Base-by-base conservation (phyloP, 176 grass and related monocot genomes). In the Musa beccarii region DNA sequence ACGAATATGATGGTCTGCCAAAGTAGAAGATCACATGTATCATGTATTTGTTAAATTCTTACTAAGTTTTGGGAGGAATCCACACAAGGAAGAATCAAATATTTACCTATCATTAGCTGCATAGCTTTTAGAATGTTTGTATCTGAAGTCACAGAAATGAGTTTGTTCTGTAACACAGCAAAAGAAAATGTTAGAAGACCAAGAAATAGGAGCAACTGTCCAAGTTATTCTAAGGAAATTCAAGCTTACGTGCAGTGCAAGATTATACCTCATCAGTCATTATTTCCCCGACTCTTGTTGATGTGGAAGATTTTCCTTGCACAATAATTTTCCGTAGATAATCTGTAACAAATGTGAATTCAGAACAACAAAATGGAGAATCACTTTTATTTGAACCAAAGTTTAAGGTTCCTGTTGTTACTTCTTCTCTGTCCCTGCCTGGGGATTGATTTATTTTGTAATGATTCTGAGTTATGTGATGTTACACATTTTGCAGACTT, bases 211-310 rank as follows among this genome's bases (percentile, higher is more conserved):
- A 63, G 10, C 1, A 11, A 61, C 10, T 11, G 53, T 12, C 22
- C 0, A 9, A 10, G 6, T 54, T 15, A 9, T 26, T 28, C 23
- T 3, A 25, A 54, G 16, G 53, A 24, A 55, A 16, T 8, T 13
- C 19, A 54, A 25, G 23, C 25, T 73, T 53, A 19, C 3, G 10
- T 11, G 21, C 64, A 20, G 28, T 21, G 55, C 52, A 53, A 70
- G 13, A 34, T 15, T 83, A 85, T 78, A 94, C 90, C 88, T 98
- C 86, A 54, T 98, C 76, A 14, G 95, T 98, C 95, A 98, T 98
- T 75, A 98, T 91, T 49, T 98, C 86, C 50, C 65, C 69, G 57
- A 98, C 88, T 79, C 80, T 92, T 20, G 88, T 94, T 68, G 84
- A 53, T 74, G 87, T 79, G 11, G 84, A 85, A 73, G 90, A 76